Percentiles rank a stretch among this genome's conserved stretches.
These are phyloP conservation scores for Mrakia gelida DNA, from an alignment of 768 basidiomycete genomes.

Conservation along the genomic window DNA sequence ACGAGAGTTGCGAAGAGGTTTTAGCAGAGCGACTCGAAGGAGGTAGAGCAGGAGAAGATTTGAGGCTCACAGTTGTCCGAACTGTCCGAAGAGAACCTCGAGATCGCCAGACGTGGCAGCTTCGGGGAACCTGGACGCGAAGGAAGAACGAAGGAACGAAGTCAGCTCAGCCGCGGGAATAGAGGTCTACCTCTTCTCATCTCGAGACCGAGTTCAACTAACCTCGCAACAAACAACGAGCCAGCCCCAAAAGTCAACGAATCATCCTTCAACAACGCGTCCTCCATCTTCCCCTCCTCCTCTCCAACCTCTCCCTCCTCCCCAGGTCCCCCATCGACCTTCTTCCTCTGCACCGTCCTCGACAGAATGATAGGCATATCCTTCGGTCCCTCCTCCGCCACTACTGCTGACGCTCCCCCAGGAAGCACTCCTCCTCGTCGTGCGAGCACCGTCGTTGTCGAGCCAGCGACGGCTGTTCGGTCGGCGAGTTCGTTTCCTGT, in stretches of 20 bases:
- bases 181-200: no score
- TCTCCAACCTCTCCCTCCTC: slow-evolving; percentile 14
- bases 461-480: slow-evolving; percentile 40
- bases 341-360: slow-evolving; percentile 5
- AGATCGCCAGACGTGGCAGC: slow-evolving; percentile 41
- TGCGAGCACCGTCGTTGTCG: slow-evolving; percentile 40
- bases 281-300: not conserved
- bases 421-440: slow-evolving; percentile 24
- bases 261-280: slow-evolving; percentile 31
- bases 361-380: slow-evolving; percentile 29
- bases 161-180: no score
- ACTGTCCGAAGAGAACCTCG: slow-evolving; percentile 43
- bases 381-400: not conserved
- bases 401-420: slow-evolving; percentile 6
- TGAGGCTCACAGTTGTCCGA: slow-evolving; percentile 40
- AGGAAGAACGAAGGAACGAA: no score
- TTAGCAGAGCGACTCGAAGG: slow-evolving; percentile 2
- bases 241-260: slow-evolving; percentile 36
- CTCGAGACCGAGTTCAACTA: slow-evolving; percentile 18
- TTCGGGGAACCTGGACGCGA: slow-evolving; percentile 38
- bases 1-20: not conserved
- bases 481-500: slow-evolving; percentile 42
- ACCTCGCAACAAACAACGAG: slow-evolving; percentile 42
- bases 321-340: not conserved
- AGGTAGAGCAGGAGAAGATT: not conserved